Percentiles rank a stretch among this genome's conserved stretches.
Evolutionary conservation across 1,139 yeast genomes (phyloP).

Genomic region (Debaryomyces psychrophilus): DNA sequence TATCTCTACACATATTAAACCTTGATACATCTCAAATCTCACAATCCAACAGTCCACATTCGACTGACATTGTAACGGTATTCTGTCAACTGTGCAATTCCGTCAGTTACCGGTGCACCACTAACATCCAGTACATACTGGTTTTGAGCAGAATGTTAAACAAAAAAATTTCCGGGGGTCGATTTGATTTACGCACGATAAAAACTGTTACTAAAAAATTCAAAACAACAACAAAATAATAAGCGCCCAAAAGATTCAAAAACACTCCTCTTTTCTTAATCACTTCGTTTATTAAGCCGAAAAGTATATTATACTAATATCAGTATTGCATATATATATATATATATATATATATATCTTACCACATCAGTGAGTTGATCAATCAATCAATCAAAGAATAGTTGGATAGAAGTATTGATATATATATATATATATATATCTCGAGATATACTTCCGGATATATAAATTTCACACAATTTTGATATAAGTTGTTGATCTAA

Average conservation of each 20-base stretch:
- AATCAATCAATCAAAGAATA: background rate
- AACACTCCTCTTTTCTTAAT: slow-evolving; percentile 5
- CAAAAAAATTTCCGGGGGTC: background rate
- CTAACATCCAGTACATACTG: background rate
- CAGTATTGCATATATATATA: background rate
- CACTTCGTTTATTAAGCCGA: background rate
- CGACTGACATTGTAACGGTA: background rate
- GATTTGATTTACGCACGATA: slow-evolving; percentile 1
- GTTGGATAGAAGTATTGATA: slow-evolving; percentile 1
- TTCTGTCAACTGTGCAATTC: background rate
- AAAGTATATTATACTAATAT: slow-evolving; percentile 2
- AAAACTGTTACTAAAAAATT: background rate
- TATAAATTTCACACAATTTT: slow-evolving; percentile 3
- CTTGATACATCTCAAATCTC: too few relatives aligned
- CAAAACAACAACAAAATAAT: slow-evolving; percentile 2
- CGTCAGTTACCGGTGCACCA: background rate
- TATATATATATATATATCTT: background rate
- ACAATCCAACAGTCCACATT: too few relatives aligned
- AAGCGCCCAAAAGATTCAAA: slow-evolving; percentile 4
- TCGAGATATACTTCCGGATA: background rate
- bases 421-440: too few relatives aligned
- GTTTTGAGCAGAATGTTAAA: background rate
- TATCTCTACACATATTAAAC: too few relatives aligned
- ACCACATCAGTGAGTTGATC: slow-evolving; percentile 1
- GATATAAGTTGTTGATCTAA: background rate